Evolutionary conservation across 2,329 filamentous ascomycete genomes (phyloP).

Genomic region (Fusarium sterilihyphosum): DNA sequence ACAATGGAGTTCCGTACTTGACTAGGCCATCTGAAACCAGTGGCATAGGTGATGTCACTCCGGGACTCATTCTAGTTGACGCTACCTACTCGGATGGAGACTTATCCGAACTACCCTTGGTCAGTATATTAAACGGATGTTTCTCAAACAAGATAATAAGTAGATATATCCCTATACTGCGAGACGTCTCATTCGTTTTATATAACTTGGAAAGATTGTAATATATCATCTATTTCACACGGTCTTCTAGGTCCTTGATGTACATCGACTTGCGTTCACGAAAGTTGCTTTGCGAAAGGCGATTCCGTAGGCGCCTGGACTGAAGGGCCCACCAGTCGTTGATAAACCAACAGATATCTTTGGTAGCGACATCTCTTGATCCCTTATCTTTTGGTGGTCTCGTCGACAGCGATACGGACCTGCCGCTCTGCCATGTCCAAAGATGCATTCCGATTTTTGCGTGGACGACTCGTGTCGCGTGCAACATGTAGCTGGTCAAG

Average conservation of each 20-base stretch:
- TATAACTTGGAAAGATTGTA: no score
- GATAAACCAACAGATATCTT: rapidly evolving
- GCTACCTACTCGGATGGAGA: no score
- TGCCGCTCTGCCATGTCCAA: rapidly evolving
- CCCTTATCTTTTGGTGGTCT: rapidly evolving
- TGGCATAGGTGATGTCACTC: no score
- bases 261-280: rapidly evolving
- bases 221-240: rapidly evolving
- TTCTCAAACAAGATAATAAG: no score
- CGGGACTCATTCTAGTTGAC: no score
- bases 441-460: background rate
- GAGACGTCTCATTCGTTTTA: no score
- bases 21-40: no score
- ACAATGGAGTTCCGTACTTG: no score
- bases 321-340: no score
- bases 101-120: no score
- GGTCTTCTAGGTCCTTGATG: rapidly evolving
- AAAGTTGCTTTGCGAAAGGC: rapidly evolving
- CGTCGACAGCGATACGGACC: rapidly evolving
- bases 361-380: rapidly evolving
- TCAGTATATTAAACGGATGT: no score
- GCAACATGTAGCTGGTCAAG: rapidly evolving
- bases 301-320: rapidly evolving
- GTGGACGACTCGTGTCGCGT: rapidly evolving
- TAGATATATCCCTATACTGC: no score